phyloP scores from a whole-genome alignment of 169 alveolate genomes.

The Plasmodium adleri region DNA sequence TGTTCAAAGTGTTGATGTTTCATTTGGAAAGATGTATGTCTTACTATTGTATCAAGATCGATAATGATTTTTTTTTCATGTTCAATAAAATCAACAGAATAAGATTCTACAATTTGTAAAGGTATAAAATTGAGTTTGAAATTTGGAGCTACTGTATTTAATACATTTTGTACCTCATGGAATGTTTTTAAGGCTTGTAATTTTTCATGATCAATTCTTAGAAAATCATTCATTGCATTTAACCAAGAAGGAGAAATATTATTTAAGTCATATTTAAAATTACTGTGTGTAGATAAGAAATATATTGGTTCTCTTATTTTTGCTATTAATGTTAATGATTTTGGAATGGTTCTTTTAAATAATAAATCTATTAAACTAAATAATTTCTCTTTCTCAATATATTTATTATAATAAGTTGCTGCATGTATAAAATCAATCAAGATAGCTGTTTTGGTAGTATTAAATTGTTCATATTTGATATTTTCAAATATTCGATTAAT shows the following conservation, averaged over 20 bases:
- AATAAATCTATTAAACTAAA: slow-evolving; percentile 44
- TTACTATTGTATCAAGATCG: slow-evolving; percentile 72
- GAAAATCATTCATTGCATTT: slow-evolving; percentile 75
- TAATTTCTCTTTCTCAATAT: slow-evolving; percentile 49
- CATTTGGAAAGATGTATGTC: slow-evolving; percentile 76
- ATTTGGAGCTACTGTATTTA: slow-evolving; percentile 70
- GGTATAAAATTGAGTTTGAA: slow-evolving; percentile 68
- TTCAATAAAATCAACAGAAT: slow-evolving; percentile 73
- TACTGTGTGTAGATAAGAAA: slow-evolving; percentile 32
- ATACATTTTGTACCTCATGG: slow-evolving; percentile 74
- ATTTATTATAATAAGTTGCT: slow-evolving; percentile 58
- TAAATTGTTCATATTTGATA: slow-evolving; percentile 58
- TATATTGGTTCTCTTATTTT: slow-evolving; percentile 76
- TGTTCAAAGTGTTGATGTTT: slow-evolving; percentile 70
- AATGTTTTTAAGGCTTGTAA: slow-evolving; percentile 75
- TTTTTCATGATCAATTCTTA: slow-evolving; percentile 76
- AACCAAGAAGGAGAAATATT: slow-evolving; percentile 67
- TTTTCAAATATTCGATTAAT: slow-evolving; percentile 67
- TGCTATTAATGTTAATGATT: slow-evolving; percentile 69
- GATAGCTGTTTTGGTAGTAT: slow-evolving; percentile 71
- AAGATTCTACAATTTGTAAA: slow-evolving; percentile 54
- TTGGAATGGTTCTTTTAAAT: slow-evolving; percentile 58
- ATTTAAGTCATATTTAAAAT: slow-evolving; percentile 35
- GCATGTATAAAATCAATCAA: slow-evolving; percentile 76
- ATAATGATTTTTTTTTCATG: slow-evolving; percentile 59